These are phyloP conservation scores for Lecanicillium sp. DNA, from an alignment of 2,329 filamentous ascomycete genomes.

Conservation along the genomic window DNA sequence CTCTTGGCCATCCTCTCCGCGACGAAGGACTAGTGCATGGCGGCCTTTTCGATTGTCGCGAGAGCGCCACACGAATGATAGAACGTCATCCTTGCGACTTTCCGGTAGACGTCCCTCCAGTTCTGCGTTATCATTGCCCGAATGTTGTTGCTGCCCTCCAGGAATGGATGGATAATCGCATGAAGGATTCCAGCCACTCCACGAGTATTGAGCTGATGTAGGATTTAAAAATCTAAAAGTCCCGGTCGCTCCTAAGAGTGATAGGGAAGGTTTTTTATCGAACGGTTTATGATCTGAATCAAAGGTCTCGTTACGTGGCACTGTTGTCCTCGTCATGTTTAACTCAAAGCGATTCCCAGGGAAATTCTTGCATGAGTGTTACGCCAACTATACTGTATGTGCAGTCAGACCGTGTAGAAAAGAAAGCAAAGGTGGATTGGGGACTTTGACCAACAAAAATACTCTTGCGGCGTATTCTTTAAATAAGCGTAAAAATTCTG, in stretches of 20 bases:
- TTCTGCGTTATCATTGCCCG: background rate
- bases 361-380: too few relatives aligned
- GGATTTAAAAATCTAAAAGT: background rate
- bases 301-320: background rate
- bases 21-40: slow-evolving; percentile 2
- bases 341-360: too few relatives aligned
- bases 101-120: background rate
- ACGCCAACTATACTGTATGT: too few relatives aligned
- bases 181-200: background rate
- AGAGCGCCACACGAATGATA: slow-evolving; percentile 5
- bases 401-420: too few relatives aligned
- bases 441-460: too few relatives aligned
- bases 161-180: too few relatives aligned
- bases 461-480: too few relatives aligned
- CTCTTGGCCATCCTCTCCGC: background rate
- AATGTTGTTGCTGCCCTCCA: too few relatives aligned
- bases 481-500: too few relatives aligned
- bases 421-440: too few relatives aligned
- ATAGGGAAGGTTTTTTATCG: background rate
- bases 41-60: slow-evolving; percentile 8
- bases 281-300: slow-evolving; percentile 1
- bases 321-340: background rate
- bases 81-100: background rate
- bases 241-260: background rate
- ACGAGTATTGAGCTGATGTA: background rate